Evolutionary conservation across 257 asterid species (phyloP).

Genomic region (Ballota nigra): DNA sequence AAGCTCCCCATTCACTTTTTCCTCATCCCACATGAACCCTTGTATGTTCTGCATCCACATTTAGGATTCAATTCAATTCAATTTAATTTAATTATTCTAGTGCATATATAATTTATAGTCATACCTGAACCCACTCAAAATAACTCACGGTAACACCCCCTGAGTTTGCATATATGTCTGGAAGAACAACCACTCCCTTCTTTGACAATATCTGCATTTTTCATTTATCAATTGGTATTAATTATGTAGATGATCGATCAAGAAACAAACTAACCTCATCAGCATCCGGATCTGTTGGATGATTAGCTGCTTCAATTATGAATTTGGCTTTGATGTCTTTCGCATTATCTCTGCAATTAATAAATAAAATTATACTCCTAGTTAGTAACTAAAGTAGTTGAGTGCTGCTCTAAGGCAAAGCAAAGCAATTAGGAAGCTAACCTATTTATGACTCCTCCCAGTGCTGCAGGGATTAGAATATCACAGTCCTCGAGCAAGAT

Average conservation of each 20-base stretch:
- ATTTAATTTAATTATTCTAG: too few relatives aligned
- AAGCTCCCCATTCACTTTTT: constrained; percentile 76
- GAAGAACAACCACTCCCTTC: constrained; percentile 77
- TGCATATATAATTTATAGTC: too few relatives aligned
- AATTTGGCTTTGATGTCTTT: constrained; percentile 73
- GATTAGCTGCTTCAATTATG: constrained; percentile 82
- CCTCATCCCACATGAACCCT: constrained; percentile 98
- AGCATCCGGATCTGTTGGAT: constrained; percentile 91
- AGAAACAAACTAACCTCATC: constrained; percentile 57
- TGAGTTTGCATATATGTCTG: constrained; percentile 77
- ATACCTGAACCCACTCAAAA: constrained; percentile 94
- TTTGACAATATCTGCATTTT: constrained; percentile 56
- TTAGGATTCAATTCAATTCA: too few relatives aligned
- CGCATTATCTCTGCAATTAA: constrained; percentile 61
- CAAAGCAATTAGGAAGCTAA: too few relatives aligned
- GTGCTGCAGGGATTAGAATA: constrained; percentile 88
- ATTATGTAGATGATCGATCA: too few relatives aligned
- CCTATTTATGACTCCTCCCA: constrained; percentile 90
- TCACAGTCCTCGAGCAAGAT: constrained; percentile 76
- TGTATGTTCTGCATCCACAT: constrained; percentile 72
- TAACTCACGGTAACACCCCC: constrained; percentile 89
- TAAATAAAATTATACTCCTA: too few relatives aligned
- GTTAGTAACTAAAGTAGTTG: too few relatives aligned
- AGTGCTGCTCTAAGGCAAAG: too few relatives aligned
- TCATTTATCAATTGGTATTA: too few relatives aligned